Evolutionary conservation across 2,329 filamentous ascomycete species (phyloP).

Genomic region (Trichoderma simmonsii): DNA sequence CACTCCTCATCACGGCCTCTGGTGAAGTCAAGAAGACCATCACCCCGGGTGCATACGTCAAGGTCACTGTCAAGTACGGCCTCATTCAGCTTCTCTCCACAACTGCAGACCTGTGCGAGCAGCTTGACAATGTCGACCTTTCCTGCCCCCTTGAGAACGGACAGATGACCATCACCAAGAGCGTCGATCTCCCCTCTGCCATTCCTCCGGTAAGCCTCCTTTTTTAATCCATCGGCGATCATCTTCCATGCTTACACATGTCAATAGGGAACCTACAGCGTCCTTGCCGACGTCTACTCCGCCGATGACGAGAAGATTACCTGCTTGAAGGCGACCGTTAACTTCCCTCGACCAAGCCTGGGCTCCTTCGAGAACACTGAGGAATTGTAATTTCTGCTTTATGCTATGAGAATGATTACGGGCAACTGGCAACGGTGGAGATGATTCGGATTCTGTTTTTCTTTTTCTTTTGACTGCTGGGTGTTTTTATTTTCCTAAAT

Average conservation of each 20-base stretch:
- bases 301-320: constrained; percentile 72
- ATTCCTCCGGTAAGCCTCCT: constrained; percentile 77
- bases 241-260: constrained; percentile 21
- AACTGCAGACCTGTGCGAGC: constrained; percentile 80
- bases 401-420: background rate
- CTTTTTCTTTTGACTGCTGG: background rate
- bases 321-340: constrained; percentile 74
- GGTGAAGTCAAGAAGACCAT: constrained; percentile 73
- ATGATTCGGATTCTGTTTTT: background rate
- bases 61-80: constrained; percentile 87
- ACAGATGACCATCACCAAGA: constrained; percentile 68
- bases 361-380: constrained; percentile 29
- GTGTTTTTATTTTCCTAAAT: constrained; percentile 2
- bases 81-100: constrained; percentile 85
- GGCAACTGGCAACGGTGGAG: background rate
- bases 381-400: constrained; percentile 38
- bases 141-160: constrained; percentile 86
- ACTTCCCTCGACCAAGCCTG: constrained; percentile 50
- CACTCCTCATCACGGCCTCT: constrained; percentile 72
- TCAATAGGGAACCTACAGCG: constrained; percentile 78
- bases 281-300: constrained; percentile 80
- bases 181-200: constrained; percentile 77
- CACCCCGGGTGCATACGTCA: constrained; percentile 74
- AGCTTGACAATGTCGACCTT: constrained; percentile 82
- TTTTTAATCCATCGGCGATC: no score